Base-by-base conservation (phyloP, 306 rosid genomes). In the Mimosa pudica region DNA sequence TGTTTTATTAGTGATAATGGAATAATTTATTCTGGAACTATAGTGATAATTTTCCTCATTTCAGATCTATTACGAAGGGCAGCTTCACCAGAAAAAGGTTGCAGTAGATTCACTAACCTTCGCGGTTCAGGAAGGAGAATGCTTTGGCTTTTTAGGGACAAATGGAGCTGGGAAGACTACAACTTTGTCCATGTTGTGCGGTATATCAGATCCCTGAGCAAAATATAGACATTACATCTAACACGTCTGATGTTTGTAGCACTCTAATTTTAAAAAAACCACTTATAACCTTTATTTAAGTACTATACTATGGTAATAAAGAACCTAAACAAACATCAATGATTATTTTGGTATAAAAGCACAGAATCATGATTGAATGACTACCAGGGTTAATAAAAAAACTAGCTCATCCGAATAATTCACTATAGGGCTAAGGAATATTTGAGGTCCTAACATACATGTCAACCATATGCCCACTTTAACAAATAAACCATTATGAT, bases 151-250 rank as follows among this genome's bases (percentile, higher is more conserved):
- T 82, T 87, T 94, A 85, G 98, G 98, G 83, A 92, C 98, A 41
- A 94, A 94, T 87, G 98, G 98, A 82, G 98, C 98, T 75, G 98
- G 98, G 80, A 94, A 94, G 89, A 92, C 98, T 38, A 90, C 98
- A 66, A 92, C 98, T 65, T 87, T 94, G 52, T 92, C 97, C 54
- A 94, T 92, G 98, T 86, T 94, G 71, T 86, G 97, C 70, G 98
- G 98, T 94, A 86, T 81, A 46, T 77, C 79, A 66, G 57, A 75
- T 76, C 67, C 71, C 75, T 83, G 35, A 14, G 5, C 54, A 17
- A 78, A 71, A 79, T 81, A 68, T 52, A 2, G 36, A 17, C 66
- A 30, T 46, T 64, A 66, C 73, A 42, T 79, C 58, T 60, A 61
- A 49, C 61, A 57, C 24, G 5, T 81, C 46, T 20, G 61, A 71